Evolutionary conservation across 2,329 filamentous ascomycete species (phyloP).

Genomic region (Periconia digitata): DNA sequence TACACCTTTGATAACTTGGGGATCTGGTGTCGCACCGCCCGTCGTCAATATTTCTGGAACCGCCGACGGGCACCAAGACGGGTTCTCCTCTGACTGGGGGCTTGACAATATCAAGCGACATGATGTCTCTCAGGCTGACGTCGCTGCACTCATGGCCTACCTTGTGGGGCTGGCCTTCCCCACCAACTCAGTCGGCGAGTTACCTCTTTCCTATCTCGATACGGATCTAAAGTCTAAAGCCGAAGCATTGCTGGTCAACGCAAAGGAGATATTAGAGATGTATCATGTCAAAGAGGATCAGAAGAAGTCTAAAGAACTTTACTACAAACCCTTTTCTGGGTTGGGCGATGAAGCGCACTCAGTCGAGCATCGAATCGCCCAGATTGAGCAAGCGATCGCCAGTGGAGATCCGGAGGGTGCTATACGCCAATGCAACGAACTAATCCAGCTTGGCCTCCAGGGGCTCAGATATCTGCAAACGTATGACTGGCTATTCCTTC

Average conservation of each 20-base stretch:
- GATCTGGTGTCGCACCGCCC: conserved; percentile 82
- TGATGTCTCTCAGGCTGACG: conserved; percentile 90
- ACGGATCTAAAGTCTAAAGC: conserved; percentile 76
- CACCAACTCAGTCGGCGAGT: conserved; percentile 91
- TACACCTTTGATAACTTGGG: conserved; percentile 91
- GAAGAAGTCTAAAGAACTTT: conserved; percentile 74
- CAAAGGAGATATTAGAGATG: conserved; percentile 88
- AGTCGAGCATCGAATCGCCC: conserved; percentile 66
- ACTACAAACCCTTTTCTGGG: conserved; percentile 73
- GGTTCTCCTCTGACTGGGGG: conserved; percentile 85
- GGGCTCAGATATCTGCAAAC: conserved; percentile 94
- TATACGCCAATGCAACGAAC: conserved; percentile 73
- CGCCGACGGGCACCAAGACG: conserved; percentile 83
- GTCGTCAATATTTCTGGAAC: conserved; percentile 56
- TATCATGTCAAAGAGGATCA: conserved; percentile 89
- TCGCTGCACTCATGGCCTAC: conserved; percentile 95
- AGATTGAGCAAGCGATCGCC: conserved; percentile 69
- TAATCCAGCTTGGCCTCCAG: conserved; percentile 76
- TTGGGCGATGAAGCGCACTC: conserved; percentile 66
- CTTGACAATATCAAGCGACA: conserved; percentile 79
- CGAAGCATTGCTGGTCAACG: conserved; percentile 80
- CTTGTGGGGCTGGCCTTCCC: conserved; percentile 85
- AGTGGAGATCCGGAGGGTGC: conserved; percentile 70
- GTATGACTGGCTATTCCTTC: conserved; percentile 96
- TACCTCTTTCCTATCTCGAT: conserved; percentile 80